Evolutionary conservation across 495 filamentous ascomycete species (phyloP), one percentile per base, ranked within the genome.

Genomic region (Lasiosphaeris hirsuta): DNA sequence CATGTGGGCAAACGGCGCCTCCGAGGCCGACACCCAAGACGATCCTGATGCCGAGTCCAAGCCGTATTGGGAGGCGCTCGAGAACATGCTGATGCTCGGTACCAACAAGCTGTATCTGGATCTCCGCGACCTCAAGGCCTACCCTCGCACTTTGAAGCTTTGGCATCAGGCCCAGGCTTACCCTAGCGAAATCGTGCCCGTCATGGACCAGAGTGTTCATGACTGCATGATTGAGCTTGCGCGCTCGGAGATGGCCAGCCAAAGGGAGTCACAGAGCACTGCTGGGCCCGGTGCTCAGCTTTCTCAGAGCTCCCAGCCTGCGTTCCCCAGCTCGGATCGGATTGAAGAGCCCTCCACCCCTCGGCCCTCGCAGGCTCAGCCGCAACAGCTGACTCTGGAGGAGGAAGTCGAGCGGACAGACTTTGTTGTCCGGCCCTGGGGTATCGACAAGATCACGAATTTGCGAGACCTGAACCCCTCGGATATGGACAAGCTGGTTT

Each of bases 401-500:
- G 74, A 83, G 19, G 75, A 85, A 47, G 88, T 91, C 4, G 82
- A 87, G 67, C 78, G 81, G n/a, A 86, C 79, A 61, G 77, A 81
- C 11, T 97, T 91, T 71, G 86, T 92, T 64, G 90, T 95, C 8
- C 83, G 95, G 59, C 92, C 91, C 7, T 97, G 89, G 69, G 92
- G 92, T n/a, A 71, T 96, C 14, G 92, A 96, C 63, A 74, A 85
- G 46, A 86, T 85, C 0, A 86, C 92, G 62, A 99, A 99, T 63
- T 86, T 99, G 80, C 84, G 94, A 72, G 93, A 97, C 58, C 81
- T 99, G 44, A 96, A 97, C 69, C 94, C 94, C 15, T 86, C 88
- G 48, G 90, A 96, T 66, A 95, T 96, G 83, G 95, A 97, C 78
- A 96, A 96, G 72, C 81, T 99, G 57, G 83, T 99, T 59, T 90